Conservation (phyloP, 2,329 filamentous ascomycete species). For the Verticillium alfalfae region DNA sequence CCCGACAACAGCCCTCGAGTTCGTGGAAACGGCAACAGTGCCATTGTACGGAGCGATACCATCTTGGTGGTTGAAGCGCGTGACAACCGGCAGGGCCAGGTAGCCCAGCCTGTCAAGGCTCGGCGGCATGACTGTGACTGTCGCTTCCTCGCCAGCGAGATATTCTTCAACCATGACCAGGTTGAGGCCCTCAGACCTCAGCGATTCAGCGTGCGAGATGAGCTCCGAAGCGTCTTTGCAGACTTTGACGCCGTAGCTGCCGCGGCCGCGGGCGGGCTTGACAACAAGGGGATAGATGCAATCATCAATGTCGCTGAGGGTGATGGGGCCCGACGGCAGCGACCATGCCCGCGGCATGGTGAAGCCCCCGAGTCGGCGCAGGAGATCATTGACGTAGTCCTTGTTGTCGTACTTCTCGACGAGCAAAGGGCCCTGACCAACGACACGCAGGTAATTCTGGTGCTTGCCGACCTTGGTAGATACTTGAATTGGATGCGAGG, state of each 20-base stretch:
- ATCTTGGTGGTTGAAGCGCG: conserved; percentile 39
- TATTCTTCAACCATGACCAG: conserved; percentile 41
- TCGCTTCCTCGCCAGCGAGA: conserved; percentile 40
- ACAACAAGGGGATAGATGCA: conserved; percentile 31
- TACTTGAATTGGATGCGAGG: conserved; percentile 38
- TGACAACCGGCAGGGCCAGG: conserved; percentile 37
- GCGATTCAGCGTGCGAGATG: conserved; percentile 19
- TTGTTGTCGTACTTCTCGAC: conserved; percentile 48
- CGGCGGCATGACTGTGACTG: conserved; percentile 46
- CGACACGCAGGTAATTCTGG: conserved; percentile 24
- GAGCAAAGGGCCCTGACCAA: conserved; percentile 39
- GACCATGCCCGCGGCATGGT: conserved; percentile 32
- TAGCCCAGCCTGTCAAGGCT: conserved; percentile 22
- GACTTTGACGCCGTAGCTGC: conserved; percentile 43
- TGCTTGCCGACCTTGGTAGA: conserved; percentile 24
- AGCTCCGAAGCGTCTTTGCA: conserved; percentile 27
- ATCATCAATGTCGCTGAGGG: background rate
- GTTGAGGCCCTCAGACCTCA: conserved; percentile 27
- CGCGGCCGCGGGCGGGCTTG: conserved; percentile 42
- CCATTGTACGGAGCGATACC: conserved; percentile 45
- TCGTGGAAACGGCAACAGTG: conserved; percentile 37
- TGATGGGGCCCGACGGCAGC: conserved; percentile 7
- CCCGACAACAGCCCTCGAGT: conserved; percentile 35
- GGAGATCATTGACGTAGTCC: conserved; percentile 35
- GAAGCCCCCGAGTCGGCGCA: conserved; percentile 28